Base-by-base conservation (phyloP, 208 protist genomes). In the Crithidia fasciculata region DNA sequence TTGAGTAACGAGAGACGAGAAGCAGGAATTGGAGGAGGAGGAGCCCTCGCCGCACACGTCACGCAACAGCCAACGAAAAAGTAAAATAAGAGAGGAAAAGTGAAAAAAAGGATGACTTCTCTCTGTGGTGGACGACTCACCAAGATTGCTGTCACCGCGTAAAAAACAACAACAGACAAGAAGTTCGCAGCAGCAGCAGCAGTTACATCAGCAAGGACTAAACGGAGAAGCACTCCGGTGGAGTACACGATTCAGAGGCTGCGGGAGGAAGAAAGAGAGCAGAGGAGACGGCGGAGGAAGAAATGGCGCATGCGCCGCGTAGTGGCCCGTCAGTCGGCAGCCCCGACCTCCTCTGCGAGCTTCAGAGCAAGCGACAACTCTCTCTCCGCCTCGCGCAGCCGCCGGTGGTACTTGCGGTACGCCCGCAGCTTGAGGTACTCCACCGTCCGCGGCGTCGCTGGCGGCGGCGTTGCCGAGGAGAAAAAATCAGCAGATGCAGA, bases 401-500 rank as follows among this genome's bases (percentile, higher is more conserved):
- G 58, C 28, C 45, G 47, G 64, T 73, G 80, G 19, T 78, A 85
- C 28, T 45, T 41, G 44, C 62, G 45, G 62, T 76, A 85, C 56
- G 80, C 80, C 61, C 52, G 57, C 55, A 79, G 13, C 67, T 79
- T 79, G 10, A 74, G 41, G 45, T 73, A 36, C 15, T 67, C 68
- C 37, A 72, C 74, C 19, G 74, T 73, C 52, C 45, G n/a, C 2
- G 52, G 13, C 47, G 54, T 52, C 13, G 10, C 47, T 4, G 7
- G 62, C 10, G 7, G 62, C 10, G 47, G 19, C 15, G 19, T 52
- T 4, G 43, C 19, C 9, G 45, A 5, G 28, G 44, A n/a, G 19
- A 40, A 9, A 54, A 39, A 19, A 15, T 55, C 62, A 39, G 28
- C 39, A 16, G 28, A 43, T 19, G 47, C 62, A 43, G n/a, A n/a